Evolutionary conservation across 108 stramenopile genomes (phyloP).

Genomic region (Epipyxis sp.): DNA sequence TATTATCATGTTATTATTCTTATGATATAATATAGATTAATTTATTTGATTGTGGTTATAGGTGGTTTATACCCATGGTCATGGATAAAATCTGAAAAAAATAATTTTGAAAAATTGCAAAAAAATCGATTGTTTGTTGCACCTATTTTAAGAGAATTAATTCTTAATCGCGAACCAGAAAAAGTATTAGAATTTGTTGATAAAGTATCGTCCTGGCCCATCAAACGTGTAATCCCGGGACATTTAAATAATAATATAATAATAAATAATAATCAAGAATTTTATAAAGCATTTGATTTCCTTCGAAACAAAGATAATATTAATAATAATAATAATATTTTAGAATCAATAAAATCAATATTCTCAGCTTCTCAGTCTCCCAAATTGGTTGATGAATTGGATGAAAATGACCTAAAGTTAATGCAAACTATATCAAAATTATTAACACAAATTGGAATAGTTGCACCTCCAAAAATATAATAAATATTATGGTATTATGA

Average conservation of each 20-base stretch:
- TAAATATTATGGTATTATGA: too few species aligned
- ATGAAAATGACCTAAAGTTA: neutral
- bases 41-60: too few species aligned
- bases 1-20: too few species aligned
- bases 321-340: neutral
- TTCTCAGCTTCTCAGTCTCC: neutral
- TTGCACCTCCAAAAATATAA: neutral
- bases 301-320: neutral
- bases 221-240: constrained; percentile 77
- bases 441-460: neutral
- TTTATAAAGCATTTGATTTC: constrained; percentile 75
- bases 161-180: constrained; percentile 77
- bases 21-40: too few species aligned
- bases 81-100: constrained; percentile 67
- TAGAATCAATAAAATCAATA: neutral
- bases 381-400: too few species aligned
- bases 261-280: constrained; percentile 67
- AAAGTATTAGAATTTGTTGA: constrained; percentile 78
- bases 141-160: constrained; percentile 81
- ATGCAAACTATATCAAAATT: neutral
- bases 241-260: constrained; percentile 82
- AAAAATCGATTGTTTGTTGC: constrained; percentile 76
- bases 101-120: constrained; percentile 68
- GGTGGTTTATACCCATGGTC: constrained; percentile 70
- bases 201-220: constrained; percentile 71